Conservation (phyloP, 768 basidiomycete species). For the Auricularia cornea region DNA sequence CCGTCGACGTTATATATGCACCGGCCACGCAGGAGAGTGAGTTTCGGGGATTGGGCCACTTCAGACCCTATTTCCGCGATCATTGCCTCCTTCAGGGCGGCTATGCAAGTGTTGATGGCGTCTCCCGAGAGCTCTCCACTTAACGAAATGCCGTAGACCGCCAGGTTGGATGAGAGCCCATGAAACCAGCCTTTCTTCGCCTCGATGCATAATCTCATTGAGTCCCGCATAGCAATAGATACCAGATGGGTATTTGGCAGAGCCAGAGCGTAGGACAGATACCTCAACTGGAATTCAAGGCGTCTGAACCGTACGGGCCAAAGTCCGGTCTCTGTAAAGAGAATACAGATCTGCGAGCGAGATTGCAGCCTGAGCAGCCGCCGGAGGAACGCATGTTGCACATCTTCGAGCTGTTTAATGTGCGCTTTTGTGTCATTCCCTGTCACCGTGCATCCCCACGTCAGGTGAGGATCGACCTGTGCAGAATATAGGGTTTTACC, state of each 20-base stretch:
- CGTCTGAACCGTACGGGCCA: conserved; percentile 7
- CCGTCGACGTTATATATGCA: too few relatives aligned
- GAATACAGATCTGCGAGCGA: conserved; percentile 8
- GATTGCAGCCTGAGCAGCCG: conserved; percentile 16
- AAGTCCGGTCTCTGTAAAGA: conserved; percentile 10
- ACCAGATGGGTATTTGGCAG: background rate
- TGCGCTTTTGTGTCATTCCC: conserved; percentile 8
- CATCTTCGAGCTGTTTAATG: conserved; percentile 7
- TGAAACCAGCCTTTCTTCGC: too few relatives aligned
- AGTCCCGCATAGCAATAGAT: too few relatives aligned
- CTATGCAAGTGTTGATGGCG: too few relatives aligned
- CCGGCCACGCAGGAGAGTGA: too few relatives aligned
- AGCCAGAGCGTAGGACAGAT: background rate
- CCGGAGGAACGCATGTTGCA: conserved; percentile 15
- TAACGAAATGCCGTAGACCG: too few relatives aligned
- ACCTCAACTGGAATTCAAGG: background rate
- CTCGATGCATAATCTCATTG: too few relatives aligned
- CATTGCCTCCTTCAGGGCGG: too few relatives aligned
- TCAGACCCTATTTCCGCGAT: too few relatives aligned
- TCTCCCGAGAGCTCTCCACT: too few relatives aligned
- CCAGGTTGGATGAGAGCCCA: too few relatives aligned
- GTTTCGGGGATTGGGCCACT: too few relatives aligned
- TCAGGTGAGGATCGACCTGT: conserved; percentile 18
- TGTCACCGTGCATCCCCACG: conserved; percentile 15
- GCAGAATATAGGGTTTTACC: conserved; percentile 14